Percentiles rank a stretch among this genome's conserved stretches.
These are phyloP conservation scores for Fraxinus velutina DNA, from an alignment of 305 asterid species.

Conservation along the genomic window DNA sequence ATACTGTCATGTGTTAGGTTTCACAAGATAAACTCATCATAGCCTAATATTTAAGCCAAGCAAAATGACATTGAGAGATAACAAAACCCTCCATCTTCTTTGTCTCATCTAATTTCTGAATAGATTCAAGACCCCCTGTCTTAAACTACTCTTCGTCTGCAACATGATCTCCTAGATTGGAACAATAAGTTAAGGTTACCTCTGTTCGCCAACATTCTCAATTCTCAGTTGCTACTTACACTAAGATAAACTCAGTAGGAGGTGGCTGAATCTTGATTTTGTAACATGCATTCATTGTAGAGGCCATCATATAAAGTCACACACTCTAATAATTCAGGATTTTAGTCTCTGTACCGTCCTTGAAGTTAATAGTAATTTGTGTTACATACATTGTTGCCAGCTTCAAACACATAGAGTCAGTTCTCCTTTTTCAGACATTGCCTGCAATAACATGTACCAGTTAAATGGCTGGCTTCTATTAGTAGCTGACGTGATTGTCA, in stretches of 20 bases:
- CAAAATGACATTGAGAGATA: no score
- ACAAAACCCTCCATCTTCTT: no score
- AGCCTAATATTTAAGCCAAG: no score
- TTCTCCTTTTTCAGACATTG: not conserved
- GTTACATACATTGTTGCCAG: not conserved
- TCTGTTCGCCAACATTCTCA: no score
- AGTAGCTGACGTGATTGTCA: not conserved
- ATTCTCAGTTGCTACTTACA: no score
- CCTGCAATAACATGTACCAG: not conserved
- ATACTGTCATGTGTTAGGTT: no score
- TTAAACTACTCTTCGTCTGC: no score
- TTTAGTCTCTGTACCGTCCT: not conserved
- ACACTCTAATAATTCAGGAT: not conserved
- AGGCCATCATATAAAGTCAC: not conserved
- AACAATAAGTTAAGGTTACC: no score
- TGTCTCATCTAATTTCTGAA: no score
- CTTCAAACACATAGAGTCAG: not conserved
- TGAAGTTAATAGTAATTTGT: not conserved
- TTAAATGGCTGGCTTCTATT: not conserved
- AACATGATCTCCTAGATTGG: no score
- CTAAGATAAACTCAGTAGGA: not conserved
- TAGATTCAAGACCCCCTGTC: no score
- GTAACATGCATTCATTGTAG: not conserved
- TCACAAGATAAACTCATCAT: no score
- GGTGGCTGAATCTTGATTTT: not conserved